Percentiles rank a stretch among this genome's conserved stretches.
Conservation (phyloP, 2,329 filamentous ascomycete genomes). For the Teratosphaeria gauchensis region DNA sequence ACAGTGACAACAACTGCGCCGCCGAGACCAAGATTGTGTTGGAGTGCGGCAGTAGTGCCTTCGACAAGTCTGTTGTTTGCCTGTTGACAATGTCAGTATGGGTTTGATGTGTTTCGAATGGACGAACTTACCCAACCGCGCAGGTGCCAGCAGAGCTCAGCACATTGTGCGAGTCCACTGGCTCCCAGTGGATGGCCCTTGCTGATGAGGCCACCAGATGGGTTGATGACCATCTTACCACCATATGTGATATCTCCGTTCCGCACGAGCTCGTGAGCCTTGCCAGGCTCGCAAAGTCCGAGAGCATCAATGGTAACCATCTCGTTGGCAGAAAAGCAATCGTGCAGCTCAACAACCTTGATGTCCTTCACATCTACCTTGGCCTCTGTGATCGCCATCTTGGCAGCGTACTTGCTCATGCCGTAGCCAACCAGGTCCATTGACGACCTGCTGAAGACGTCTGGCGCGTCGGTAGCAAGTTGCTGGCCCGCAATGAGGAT, state of each 20-base stretch:
- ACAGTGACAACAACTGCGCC: conserved; percentile 86
- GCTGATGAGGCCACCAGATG: conserved; percentile 86
- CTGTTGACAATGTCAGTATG: conserved; percentile 25
- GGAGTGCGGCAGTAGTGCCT: conserved; percentile 62
- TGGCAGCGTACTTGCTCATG: conserved; percentile 67
- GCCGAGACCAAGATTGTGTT: conserved; percentile 88
- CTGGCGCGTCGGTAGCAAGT: conserved; percentile 73
- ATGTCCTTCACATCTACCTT: conserved; percentile 56
- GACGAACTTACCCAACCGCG: conserved; percentile 44
- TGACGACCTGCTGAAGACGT: conserved; percentile 65
- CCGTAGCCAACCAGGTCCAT: conserved; percentile 86
- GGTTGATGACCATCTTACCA: conserved; percentile 73
- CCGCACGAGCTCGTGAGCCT: conserved; percentile 85
- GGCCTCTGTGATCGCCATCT: conserved; percentile 64
- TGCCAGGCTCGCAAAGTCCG: conserved; percentile 64
- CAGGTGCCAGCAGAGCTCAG: conserved; percentile 90
- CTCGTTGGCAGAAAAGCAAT: conserved; percentile 95
- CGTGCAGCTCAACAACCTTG: conserved; percentile 84
- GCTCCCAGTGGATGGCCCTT: conserved; percentile 94
- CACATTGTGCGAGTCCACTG: conserved; percentile 89
- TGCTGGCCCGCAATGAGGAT: conserved; percentile 80
- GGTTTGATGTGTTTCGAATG: not conserved
- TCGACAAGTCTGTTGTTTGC: conserved; percentile 74
- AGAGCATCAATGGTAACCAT: conserved; percentile 84
- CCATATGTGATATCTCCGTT: conserved; percentile 87